These are phyloP conservation scores for Rhizopogon rudus DNA, from an alignment of 768 basidiomycete genomes.

Conservation along the genomic window DNA sequence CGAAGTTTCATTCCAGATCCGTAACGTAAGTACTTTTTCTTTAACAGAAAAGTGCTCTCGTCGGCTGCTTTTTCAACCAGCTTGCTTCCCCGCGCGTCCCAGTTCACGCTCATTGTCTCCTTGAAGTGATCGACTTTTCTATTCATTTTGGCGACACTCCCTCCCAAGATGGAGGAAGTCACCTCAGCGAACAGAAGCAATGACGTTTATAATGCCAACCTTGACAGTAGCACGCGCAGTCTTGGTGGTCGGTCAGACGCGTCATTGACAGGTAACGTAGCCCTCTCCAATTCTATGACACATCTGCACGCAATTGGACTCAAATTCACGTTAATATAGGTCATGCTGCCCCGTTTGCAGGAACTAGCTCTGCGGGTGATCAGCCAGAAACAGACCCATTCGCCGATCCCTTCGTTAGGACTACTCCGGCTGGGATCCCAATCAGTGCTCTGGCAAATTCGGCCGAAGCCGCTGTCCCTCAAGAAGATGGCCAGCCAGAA, in stretches of 20 bases:
- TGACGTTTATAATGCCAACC: constrained; percentile 10
- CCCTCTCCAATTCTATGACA: constrained; percentile 3
- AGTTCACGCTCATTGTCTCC: not conserved
- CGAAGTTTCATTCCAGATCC: not conserved
- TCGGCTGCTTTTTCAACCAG: not conserved
- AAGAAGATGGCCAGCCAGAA: not conserved
- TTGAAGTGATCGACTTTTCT: not conserved
- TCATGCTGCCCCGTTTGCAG: constrained; percentile 1
- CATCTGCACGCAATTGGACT: not conserved
- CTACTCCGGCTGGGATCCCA: constrained; percentile 6
- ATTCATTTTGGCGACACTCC: constrained; percentile 6
- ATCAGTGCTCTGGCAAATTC: not conserved
- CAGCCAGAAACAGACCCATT: constrained; percentile 7
- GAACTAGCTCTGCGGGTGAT: not conserved
- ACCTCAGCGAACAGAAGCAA: constrained; percentile 9
- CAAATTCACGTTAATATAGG: not conserved
- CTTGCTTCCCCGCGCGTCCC: not conserved
- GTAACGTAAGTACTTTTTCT: not conserved
- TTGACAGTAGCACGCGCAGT: constrained; percentile 11
- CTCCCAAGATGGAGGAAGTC: constrained; percentile 19
- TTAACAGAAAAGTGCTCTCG: not conserved
- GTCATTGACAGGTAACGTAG: constrained; percentile 17
- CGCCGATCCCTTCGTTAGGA: constrained; percentile 2
- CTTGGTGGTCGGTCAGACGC: constrained; percentile 9
- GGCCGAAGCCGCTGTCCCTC: not conserved